Percentiles rank a stretch among this genome's conserved stretches.
Evolutionary conservation across 805 yeast genomes (phyloP).

Genomic region (Tetrapisispora nanseiensis): DNA sequence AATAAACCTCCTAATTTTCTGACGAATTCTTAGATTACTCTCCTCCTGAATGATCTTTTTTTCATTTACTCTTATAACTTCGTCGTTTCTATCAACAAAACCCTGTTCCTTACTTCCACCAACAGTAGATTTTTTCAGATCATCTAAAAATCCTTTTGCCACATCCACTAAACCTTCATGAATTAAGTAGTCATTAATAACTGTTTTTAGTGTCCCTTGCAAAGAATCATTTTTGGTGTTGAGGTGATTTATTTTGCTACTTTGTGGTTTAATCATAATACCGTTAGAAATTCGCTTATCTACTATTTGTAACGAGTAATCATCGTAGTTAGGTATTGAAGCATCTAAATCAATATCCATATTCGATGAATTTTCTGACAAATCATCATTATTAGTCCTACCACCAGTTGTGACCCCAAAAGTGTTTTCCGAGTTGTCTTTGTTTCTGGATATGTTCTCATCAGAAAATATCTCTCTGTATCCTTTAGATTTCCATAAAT

Average conservation of each 20-base stretch:
- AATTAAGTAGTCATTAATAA: slow-evolving; percentile 38
- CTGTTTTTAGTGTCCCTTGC: slow-evolving; percentile 19
- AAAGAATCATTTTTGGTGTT: slow-evolving; percentile 22
- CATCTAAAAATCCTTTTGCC: slow-evolving; percentile 41
- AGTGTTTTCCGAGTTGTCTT: slow-evolving; percentile 6
- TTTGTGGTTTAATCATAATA: slow-evolving; percentile 16
- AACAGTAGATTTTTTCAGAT: slow-evolving; percentile 29
- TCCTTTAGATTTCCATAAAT: slow-evolving; percentile 34
- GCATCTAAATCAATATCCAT: slow-evolving; percentile 1
- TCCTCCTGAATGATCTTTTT: slow-evolving; percentile 28
- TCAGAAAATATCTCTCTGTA: slow-evolving; percentile 22
- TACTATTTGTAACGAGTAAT: background rate
- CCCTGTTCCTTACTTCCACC: slow-evolving; percentile 6
- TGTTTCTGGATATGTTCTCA: background rate
- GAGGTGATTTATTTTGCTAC: slow-evolving; percentile 15
- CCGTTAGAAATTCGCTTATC: slow-evolving; percentile 15
- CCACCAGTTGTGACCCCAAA: slow-evolving; percentile 8
- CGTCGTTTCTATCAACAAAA: slow-evolving; percentile 8
- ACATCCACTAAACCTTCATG: slow-evolving; percentile 50
- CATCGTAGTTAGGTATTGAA: no score
- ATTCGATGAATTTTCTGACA: background rate
- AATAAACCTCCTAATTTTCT: slow-evolving; percentile 36
- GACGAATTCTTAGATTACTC: slow-evolving; percentile 34
- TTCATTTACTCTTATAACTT: slow-evolving; percentile 23
- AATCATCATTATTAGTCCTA: background rate